phyloP scores from a whole-genome alignment of 2,329 filamentous ascomycete genomes.

The Aspergillus quadrilineatus region DNA sequence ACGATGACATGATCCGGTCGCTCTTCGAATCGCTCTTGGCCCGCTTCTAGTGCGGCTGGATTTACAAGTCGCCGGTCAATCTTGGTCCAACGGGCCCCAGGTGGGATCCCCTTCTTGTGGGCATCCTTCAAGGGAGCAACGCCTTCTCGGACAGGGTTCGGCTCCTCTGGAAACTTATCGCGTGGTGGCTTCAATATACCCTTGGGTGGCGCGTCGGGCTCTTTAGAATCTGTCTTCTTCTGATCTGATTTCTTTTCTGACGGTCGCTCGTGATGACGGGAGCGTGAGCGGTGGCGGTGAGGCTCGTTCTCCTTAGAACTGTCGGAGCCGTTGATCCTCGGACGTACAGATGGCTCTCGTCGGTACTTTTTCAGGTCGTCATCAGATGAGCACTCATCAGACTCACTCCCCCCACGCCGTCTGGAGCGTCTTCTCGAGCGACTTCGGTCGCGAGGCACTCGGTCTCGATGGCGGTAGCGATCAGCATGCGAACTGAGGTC shows the following conservation, averaged over 20 bases:
- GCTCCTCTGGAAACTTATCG: slow-evolving; percentile 80
- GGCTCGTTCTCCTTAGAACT: slow-evolving; percentile 25
- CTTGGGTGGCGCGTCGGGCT: slow-evolving; percentile 67
- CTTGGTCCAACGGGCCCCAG: slow-evolving; percentile 87
- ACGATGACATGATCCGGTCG: slow-evolving; percentile 94
- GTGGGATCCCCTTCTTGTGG: slow-evolving; percentile 68
- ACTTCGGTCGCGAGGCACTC: slow-evolving; percentile 19
- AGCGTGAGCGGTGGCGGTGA: slow-evolving; percentile 25
- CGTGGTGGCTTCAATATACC: slow-evolving; percentile 84
- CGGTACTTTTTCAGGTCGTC: slow-evolving; percentile 34
- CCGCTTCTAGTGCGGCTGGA: slow-evolving; percentile 77
- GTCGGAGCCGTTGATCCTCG: slow-evolving; percentile 28
- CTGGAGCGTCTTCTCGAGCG: slow-evolving; percentile 27
- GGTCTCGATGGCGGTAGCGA: slow-evolving; percentile 26
- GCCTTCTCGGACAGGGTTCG: slow-evolving; percentile 78
- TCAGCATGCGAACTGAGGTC: slow-evolving; percentile 26
- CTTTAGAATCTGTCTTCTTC: slow-evolving; percentile 41
- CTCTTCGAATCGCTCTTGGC: slow-evolving; percentile 89
- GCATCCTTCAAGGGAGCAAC: slow-evolving; percentile 92
- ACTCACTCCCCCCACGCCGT: slow-evolving; percentile 26
- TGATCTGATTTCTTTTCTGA: slow-evolving; percentile 24
- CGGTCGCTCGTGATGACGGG: slow-evolving; percentile 21
- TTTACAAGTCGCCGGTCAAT: slow-evolving; percentile 87
- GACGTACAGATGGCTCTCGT: slow-evolving; percentile 28
- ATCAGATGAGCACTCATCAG: slow-evolving; percentile 33